Conservation (phyloP, 495 filamentous ascomycete species). For the Neurospora pannonica region DNA sequence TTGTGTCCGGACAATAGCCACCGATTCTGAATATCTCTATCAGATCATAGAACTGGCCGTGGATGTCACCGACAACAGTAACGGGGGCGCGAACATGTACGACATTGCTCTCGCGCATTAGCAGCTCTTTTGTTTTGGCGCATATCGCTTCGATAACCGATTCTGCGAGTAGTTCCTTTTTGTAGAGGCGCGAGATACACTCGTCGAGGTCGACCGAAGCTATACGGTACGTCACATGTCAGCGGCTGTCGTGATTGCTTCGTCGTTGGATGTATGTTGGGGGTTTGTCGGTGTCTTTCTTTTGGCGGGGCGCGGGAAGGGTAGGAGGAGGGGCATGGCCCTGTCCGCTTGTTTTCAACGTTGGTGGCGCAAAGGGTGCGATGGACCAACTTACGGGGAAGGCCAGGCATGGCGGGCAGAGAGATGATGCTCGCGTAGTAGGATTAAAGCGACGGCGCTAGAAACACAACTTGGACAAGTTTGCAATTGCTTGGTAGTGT, state of each 20-base stretch:
- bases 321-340: background rate
- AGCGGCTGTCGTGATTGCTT: slow-evolving; percentile 2
- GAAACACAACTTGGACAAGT: background rate
- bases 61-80: slow-evolving; percentile 98
- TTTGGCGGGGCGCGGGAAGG: slow-evolving; percentile 3
- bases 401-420: slow-evolving; percentile 65
- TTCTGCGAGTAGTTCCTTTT: slow-evolving; percentile 92
- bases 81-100: slow-evolving; percentile 93
- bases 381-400: slow-evolving; percentile 57
- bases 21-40: slow-evolving; percentile 99
- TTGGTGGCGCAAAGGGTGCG: background rate
- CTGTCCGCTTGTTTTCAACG: background rate
- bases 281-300: slow-evolving; percentile 3
- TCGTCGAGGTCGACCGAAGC: slow-evolving; percentile 96
- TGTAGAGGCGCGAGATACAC: slow-evolving; percentile 91
- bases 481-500: background rate
- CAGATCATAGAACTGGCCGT: slow-evolving; percentile 97
- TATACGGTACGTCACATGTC: slow-evolving; percentile 22
- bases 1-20: slow-evolving; percentile 91
- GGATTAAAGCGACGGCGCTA: background rate
- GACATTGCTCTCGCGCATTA: slow-evolving; percentile 99
- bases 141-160: slow-evolving; percentile 99
- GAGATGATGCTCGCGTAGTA: background rate
- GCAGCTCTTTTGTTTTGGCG: slow-evolving; percentile 92
- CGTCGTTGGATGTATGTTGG: background rate